phyloP scores from a whole-genome alignment of 805 yeast genomes.

The Priceomyces fermenticarens region DNA sequence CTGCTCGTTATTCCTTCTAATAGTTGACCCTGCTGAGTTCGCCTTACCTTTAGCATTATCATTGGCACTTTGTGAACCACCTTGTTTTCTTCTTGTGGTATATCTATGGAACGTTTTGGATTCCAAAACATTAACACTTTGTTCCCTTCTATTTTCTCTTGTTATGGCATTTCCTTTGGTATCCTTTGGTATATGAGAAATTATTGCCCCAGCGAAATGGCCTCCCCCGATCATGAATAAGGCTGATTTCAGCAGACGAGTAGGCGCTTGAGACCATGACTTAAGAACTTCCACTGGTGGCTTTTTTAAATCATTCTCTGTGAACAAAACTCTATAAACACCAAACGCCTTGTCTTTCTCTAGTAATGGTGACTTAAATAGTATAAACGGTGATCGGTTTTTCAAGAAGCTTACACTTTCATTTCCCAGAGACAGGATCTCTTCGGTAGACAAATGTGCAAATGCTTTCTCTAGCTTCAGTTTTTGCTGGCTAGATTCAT shows the following conservation, averaged over 20 bases:
- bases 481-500: conserved; percentile 9
- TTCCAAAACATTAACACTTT: conserved; percentile 61
- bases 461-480: conserved; percentile 18
- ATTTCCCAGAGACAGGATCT: conserved; percentile 24
- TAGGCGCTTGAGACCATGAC: conserved; percentile 25
- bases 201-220: conserved; percentile 93
- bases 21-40: conserved; percentile 88
- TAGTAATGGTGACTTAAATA: conserved; percentile 50
- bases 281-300: conserved; percentile 52
- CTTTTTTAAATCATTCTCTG: conserved; percentile 28
- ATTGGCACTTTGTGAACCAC: conserved; percentile 92
- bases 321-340: conserved; percentile 62
- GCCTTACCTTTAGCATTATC: conserved; percentile 95
- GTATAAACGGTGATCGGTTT: conserved; percentile 67
- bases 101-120: conserved; percentile 92
- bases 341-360: conserved; percentile 54
- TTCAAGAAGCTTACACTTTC: conserved; percentile 51
- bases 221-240: conserved; percentile 96
- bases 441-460: conserved; percentile 14
- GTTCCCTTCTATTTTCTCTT: conserved; percentile 50
- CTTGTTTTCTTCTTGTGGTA: conserved; percentile 95
- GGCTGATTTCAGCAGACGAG: conserved; percentile 53
- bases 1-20: conserved; percentile 87
- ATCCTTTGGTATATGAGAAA: conserved; percentile 63
- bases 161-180: conserved; percentile 55